Base-by-base conservation (phyloP, 2,329 filamentous ascomycete genomes). In the Trichoderma brevicompactum region DNA sequence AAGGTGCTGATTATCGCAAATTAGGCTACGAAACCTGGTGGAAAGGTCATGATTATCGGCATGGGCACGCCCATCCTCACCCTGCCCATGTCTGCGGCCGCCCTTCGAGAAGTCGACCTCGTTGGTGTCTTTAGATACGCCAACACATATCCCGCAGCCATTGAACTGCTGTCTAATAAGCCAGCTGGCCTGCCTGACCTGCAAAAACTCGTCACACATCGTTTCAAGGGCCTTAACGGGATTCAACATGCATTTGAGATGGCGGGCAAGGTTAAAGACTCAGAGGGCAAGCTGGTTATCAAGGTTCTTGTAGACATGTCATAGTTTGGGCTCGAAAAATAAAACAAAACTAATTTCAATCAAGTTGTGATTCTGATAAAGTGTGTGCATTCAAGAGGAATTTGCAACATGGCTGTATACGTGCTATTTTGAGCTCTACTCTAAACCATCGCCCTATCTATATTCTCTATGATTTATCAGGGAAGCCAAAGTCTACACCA, bases 11-110 rank as follows among this genome's bases (percentile, higher is more conserved):
- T 36, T 19, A n/a, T n/a, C n/a, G n/a, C n/a, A n/a, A 1, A n/a
- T 52, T 44, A 85, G 83, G 77, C 83, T 2, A 87, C 88, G 13
- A 83, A 83, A 67, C 85, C 89, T 0, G 90, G 90, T 46, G 90
- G 90, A 63, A 88, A 85, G 70, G 81, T 92, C 65, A 81, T 92
- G 76, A 81, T 92, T 19, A 87, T 92, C 53, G 89, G 89, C 65
- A 91, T 92, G 88, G 89, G 89, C 58, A 88, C 82, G 9, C 89
- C 89, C 1, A 81, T 90, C 54, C 87, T 91, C 72, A 90, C 87
- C 0, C 79, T 92, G 10, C 89, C 88, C 48, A 83, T 92, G 62
- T 89, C 86, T 2, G 87, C 87, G 3, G 89, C 90, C 4, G 85
- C 89, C 7, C 81, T 89, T 5, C 84, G 88, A 59, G 89, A 92